Percentiles rank a stretch among this genome's conserved stretches.
phyloP scores from a whole-genome alignment of 2,329 filamentous ascomycete genomes.

The Claviceps sp. region DNA sequence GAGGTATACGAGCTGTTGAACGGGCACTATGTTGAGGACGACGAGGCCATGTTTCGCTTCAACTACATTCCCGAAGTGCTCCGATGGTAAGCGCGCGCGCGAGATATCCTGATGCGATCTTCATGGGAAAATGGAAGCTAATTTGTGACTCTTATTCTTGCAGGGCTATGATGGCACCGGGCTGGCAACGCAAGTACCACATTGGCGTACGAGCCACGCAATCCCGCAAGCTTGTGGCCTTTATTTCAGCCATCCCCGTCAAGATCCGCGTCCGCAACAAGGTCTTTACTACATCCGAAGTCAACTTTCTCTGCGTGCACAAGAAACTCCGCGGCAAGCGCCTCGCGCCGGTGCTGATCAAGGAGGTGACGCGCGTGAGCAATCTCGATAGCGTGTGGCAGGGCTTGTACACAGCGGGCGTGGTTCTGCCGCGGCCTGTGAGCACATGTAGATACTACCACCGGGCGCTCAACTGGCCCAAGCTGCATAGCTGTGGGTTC shows the following conservation, averaged over 20 bases:
- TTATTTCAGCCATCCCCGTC: conserved; percentile 88
- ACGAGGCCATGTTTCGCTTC: conserved; percentile 94
- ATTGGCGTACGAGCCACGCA: conserved; percentile 77
- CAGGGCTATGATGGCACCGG: conserved; percentile 87
- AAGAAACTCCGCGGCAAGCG: conserved; percentile 94
- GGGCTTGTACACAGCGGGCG: conserved; percentile 88
- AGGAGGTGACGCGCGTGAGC: conserved; percentile 89
- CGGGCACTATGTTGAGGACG: conserved; percentile 94
- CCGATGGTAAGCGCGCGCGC: conserved; percentile 51
- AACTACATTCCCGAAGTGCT: conserved; percentile 85
- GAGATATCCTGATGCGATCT: too few relatives aligned
- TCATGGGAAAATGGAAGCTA: not conserved
- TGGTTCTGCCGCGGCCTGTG: conserved; percentile 80
- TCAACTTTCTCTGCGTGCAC: conserved; percentile 97
- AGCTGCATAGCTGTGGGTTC: conserved; percentile 90
- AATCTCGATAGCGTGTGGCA: conserved; percentile 82
- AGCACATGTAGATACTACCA: conserved; percentile 94
- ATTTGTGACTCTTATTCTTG: not conserved
- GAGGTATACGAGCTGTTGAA: conserved; percentile 88
- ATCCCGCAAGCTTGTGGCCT: conserved; percentile 80
- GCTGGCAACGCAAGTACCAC: conserved; percentile 91
- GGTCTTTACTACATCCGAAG: conserved; percentile 67
- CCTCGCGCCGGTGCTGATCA: conserved; percentile 86
- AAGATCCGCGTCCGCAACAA: conserved; percentile 68
- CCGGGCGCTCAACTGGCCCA: conserved; percentile 86